Evolutionary conservation across 108 stramenopile genomes (phyloP).

Genomic region (Fragilaria crotonensis): DNA sequence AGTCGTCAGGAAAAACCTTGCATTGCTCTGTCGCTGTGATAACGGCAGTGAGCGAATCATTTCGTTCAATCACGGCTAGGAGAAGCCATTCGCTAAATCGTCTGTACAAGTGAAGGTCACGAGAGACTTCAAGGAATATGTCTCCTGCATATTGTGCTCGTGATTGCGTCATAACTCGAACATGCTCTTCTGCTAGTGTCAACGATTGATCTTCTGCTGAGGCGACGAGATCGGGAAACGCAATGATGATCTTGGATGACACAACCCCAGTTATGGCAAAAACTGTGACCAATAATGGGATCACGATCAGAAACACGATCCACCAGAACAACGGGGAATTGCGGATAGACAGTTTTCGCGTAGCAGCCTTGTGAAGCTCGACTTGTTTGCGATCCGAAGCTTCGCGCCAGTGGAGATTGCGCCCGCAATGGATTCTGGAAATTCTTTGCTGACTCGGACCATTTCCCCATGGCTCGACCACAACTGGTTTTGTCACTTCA

Average conservation of each 20-base stretch:
- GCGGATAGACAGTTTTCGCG: no score
- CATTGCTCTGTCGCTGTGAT: constrained; percentile 34
- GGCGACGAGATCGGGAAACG: constrained; percentile 17
- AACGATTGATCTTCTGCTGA: constrained; percentile 18
- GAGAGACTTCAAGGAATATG: constrained; percentile 11
- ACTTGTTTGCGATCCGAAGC: no score
- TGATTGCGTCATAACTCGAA: constrained; percentile 3
- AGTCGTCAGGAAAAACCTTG: constrained; percentile 16
- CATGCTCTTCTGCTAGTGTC: constrained; percentile 10
- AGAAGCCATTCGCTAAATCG: constrained; percentile 43
- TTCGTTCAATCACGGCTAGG: constrained; percentile 32
- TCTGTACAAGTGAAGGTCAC: constrained; percentile 35
- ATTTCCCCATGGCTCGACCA: no score
- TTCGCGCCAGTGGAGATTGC: no score
- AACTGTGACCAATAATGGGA: constrained; percentile 34
- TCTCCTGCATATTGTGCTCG: constrained; percentile 8
- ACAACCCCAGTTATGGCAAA: constrained; percentile 26
- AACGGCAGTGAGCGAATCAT: constrained; percentile 29
- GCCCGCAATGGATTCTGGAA: no score
- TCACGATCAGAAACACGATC: constrained; percentile 34
- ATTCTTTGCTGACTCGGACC: no score
- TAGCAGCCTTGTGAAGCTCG: no score
- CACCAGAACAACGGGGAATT: constrained; percentile 40
- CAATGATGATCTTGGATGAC: constrained; percentile 11
- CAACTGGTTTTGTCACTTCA: no score